These are phyloP conservation scores for Aspergillus pseudoglaucus DNA, from an alignment of 2,329 filamentous ascomycete species.

Conservation along the genomic window DNA sequence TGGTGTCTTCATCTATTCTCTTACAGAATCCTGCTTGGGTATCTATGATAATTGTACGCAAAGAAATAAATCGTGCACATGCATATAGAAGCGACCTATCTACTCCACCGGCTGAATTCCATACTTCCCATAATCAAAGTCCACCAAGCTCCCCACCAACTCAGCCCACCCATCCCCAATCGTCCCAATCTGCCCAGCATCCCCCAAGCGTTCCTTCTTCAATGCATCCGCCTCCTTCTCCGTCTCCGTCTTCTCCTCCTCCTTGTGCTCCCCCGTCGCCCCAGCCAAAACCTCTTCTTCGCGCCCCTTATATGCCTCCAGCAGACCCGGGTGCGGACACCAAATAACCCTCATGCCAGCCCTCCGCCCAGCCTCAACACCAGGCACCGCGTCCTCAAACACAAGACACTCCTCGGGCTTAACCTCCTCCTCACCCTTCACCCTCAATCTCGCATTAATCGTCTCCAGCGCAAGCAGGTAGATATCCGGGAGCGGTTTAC, in stretches of 20 bases:
- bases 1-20: background rate
- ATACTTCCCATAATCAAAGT: slow-evolving; percentile 56
- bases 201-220: slow-evolving; percentile 31
- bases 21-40: background rate
- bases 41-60: background rate
- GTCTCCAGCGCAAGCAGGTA: slow-evolving; percentile 79
- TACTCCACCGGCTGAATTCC: slow-evolving; percentile 40
- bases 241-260: slow-evolving; percentile 39
- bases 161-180: slow-evolving; percentile 57
- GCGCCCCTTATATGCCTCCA: slow-evolving; percentile 66
- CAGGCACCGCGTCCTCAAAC: slow-evolving; percentile 91
- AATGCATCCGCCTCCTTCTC: slow-evolving; percentile 35
- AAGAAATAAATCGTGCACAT: background rate
- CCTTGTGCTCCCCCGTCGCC: slow-evolving; percentile 63
- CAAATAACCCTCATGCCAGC: slow-evolving; percentile 94
- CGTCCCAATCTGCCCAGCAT: slow-evolving; percentile 46
- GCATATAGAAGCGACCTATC: no score
- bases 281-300: slow-evolving; percentile 82
- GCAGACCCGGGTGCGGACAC: slow-evolving; percentile 76
- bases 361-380: slow-evolving; percentile 81
- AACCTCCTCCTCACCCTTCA: slow-evolving; percentile 55
- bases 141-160: slow-evolving; percentile 47
- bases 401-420: slow-evolving; percentile 83
- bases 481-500: slow-evolving; percentile 92
- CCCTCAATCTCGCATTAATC: slow-evolving; percentile 66